A percentile compares a stretch with the other conserved stretches of the same genome.
Conservation (phyloP, 495 filamentous ascomycete species). For the Penicillium canescens region DNA sequence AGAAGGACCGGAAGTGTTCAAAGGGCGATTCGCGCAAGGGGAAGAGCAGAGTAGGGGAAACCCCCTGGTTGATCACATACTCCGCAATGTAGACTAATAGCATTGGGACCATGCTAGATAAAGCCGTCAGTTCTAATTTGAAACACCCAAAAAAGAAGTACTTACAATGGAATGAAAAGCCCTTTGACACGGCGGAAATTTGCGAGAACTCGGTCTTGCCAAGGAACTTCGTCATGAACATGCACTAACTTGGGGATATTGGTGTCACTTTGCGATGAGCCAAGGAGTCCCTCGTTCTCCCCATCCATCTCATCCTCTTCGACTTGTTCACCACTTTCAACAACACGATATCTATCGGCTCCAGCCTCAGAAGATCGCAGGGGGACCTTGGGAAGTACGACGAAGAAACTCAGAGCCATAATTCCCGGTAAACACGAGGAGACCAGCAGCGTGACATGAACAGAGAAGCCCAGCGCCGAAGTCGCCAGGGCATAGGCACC, state of each 20-base stretch:
- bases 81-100: slow-evolving; percentile 92
- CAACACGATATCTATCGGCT: slow-evolving; percentile 28
- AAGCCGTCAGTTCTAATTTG: slow-evolving; percentile 23
- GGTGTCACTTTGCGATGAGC: slow-evolving; percentile 23
- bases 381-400: slow-evolving; percentile 66
- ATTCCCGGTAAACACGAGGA: slow-evolving; percentile 76
- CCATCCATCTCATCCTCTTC: slow-evolving; percentile 34
- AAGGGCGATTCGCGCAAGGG: slow-evolving; percentile 76
- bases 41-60: slow-evolving; percentile 86
- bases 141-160: background rate
- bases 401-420: slow-evolving; percentile 86
- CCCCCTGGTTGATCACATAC: slow-evolving; percentile 95
- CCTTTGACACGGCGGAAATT: slow-evolving; percentile 54
- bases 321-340: slow-evolving; percentile 42
- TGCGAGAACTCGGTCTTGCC: slow-evolving; percentile 39
- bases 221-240: slow-evolving; percentile 1
- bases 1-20: slow-evolving; percentile 78
- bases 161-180: slow-evolving; percentile 70
- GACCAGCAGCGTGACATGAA: slow-evolving; percentile 68
- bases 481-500: slow-evolving; percentile 85
- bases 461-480: slow-evolving; percentile 69
- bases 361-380: slow-evolving; percentile 34
- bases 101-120: slow-evolving; percentile 79
- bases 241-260: slow-evolving; percentile 23
- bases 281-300: slow-evolving; percentile 43